These are phyloP conservation scores for Aspergillus ibericus DNA, from an alignment of 2,329 filamentous ascomycete genomes.

Conservation along the genomic window DNA sequence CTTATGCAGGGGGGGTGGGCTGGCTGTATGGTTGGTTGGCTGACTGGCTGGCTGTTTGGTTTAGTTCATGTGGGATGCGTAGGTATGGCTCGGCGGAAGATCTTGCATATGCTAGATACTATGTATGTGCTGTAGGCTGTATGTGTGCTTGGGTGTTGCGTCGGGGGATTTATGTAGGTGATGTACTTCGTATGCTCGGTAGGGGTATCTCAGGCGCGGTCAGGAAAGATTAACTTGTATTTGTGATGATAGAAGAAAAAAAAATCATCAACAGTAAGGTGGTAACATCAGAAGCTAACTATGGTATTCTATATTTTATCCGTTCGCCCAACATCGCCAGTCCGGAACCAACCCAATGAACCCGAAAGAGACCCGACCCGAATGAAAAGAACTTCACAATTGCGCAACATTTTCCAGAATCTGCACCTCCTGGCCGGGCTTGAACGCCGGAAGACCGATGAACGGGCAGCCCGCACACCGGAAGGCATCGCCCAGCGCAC, in stretches of 20 bases:
- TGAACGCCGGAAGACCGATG: constrained; percentile 91
- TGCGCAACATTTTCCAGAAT: constrained; percentile 84
- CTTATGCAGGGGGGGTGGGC: no score
- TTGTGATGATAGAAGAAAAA: no score
- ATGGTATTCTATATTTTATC: constrained; percentile 7
- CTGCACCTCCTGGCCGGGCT: constrained; percentile 90
- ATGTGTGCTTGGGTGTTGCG: not conserved
- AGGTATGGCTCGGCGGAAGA: not conserved
- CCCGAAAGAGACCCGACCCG: not conserved
- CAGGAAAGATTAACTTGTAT: no score
- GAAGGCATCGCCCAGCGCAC: constrained; percentile 88
- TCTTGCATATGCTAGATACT: not conserved
- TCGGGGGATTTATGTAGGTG: not conserved
- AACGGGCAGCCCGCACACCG: constrained; percentile 75
- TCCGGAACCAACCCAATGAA: not conserved
- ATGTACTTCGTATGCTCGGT: not conserved
- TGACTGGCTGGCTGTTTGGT: no score
- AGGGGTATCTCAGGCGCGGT: no score
- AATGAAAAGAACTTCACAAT: constrained; percentile 53
- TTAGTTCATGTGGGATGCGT: not conserved
- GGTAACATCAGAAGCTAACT: not conserved
- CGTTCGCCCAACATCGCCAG: constrained; percentile 1
- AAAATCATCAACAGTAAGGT: not conserved
- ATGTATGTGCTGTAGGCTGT: not conserved
- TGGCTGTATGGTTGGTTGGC: no score